Evolutionary conservation across 2,329 filamentous ascomycete species (phyloP).

Genomic region (Alternaria arbusti): DNA sequence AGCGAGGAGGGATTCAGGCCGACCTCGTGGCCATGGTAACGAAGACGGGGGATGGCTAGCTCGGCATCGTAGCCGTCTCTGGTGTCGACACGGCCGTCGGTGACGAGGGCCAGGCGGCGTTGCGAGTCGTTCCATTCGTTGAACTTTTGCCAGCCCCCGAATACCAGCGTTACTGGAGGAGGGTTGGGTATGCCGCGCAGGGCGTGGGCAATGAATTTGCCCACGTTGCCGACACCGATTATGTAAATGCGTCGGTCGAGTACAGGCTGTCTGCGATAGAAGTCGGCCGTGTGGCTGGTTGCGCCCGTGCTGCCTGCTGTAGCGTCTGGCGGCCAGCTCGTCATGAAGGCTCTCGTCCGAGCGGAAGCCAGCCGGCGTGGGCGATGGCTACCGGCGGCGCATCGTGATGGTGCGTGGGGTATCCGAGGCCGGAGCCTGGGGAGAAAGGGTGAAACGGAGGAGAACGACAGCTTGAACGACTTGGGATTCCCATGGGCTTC

Average conservation of each 20-base stretch:
- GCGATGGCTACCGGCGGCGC: slow-evolving; percentile 51
- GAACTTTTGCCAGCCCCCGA: slow-evolving; percentile 62
- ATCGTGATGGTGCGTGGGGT: slow-evolving; percentile 48
- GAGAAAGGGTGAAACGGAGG: slow-evolving; percentile 44
- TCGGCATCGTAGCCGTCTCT: slow-evolving; percentile 56
- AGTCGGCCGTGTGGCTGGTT: slow-evolving; percentile 32
- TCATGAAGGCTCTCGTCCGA: slow-evolving; percentile 27
- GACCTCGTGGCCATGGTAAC: slow-evolving; percentile 49
- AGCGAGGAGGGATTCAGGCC: slow-evolving; percentile 16
- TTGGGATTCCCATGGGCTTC: slow-evolving; percentile 18
- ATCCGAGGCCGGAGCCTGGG: slow-evolving; percentile 56
- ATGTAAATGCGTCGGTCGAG: slow-evolving; percentile 61
- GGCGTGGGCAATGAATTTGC: slow-evolving; percentile 76
- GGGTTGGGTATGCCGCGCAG: slow-evolving; percentile 66
- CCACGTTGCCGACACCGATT: slow-evolving; percentile 81
- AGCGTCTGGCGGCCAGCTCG: slow-evolving; percentile 26
- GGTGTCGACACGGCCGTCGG: slow-evolving; percentile 50
- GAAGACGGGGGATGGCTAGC: slow-evolving; percentile 43
- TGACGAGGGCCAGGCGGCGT: slow-evolving; percentile 56
- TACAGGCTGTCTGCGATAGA: slow-evolving; percentile 41
- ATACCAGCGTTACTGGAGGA: slow-evolving; percentile 80
- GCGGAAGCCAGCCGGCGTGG: slow-evolving; percentile 53
- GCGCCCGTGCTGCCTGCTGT: slow-evolving; percentile 18
- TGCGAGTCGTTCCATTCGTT: slow-evolving; percentile 55
- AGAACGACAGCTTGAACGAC: slow-evolving; percentile 53